Conservation (phyloP, 345 rosid species). For the Hibiscus tridactylites region DNA sequence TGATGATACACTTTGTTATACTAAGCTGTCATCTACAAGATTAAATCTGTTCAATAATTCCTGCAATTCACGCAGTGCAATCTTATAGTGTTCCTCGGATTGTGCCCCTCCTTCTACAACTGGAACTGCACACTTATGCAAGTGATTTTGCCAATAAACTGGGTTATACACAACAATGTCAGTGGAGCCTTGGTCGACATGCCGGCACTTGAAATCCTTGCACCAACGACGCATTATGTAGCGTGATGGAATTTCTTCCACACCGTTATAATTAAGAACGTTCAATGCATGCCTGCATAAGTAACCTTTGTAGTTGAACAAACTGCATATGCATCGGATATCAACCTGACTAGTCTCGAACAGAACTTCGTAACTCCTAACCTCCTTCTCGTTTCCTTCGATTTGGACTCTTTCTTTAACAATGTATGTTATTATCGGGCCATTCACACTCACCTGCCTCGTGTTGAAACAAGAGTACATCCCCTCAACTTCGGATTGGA, state of each 20-base stretch:
- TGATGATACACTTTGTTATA: neutral
- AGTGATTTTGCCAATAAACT: constrained; percentile 22
- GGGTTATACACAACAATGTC: constrained; percentile 24
- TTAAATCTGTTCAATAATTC: constrained; percentile 29
- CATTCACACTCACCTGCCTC: constrained; percentile 30
- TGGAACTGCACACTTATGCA: constrained; percentile 25
- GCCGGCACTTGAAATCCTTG: constrained; percentile 28
- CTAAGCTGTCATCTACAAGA: constrained; percentile 24
- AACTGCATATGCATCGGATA: constrained; percentile 52
- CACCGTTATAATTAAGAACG: constrained; percentile 41
- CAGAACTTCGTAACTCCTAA: constrained; percentile 36
- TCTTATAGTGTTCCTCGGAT: constrained; percentile 28
- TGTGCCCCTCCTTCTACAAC: constrained; percentile 34
- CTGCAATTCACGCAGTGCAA: constrained; percentile 35
- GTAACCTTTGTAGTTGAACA: constrained; percentile 49
- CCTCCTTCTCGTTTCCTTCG: constrained; percentile 34
- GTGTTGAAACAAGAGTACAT: constrained; percentile 50
- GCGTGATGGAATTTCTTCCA: constrained; percentile 40
- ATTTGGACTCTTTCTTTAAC: constrained; percentile 42
- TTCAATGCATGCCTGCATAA: constrained; percentile 51
- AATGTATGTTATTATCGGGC: constrained; percentile 34
- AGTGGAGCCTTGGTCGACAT: constrained; percentile 15
- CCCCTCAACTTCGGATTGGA: constrained; percentile 48
- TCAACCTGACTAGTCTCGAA: constrained; percentile 36
- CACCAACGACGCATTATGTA: constrained; percentile 39